These are phyloP conservation scores for Lichtheimia corymbifera DNA, from an alignment of 371 early-diverging fungal species.

Conservation along the genomic window DNA sequence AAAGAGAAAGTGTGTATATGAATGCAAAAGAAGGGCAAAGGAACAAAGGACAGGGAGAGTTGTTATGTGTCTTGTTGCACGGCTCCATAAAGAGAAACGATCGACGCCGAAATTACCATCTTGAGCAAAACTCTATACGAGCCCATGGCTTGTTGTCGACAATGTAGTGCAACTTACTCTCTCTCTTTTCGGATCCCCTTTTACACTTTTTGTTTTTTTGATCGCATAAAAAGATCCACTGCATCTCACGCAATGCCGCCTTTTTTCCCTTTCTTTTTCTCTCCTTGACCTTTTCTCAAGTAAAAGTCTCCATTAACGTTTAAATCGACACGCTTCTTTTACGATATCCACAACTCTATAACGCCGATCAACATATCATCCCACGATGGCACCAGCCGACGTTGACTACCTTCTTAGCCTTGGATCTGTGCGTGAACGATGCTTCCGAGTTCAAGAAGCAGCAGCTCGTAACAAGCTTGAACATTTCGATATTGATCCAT, in stretches of 20 bases:
- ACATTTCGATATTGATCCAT: constrained; percentile 75
- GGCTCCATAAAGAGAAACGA: constrained; percentile 2
- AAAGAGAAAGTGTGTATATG: too few relatives aligned
- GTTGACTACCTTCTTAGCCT: constrained; percentile 69
- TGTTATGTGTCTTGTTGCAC: not conserved
- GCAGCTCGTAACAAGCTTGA: constrained; percentile 55
- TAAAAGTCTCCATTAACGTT: not conserved
- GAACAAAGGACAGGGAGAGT: too few relatives aligned
- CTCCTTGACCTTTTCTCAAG: constrained; percentile 1
- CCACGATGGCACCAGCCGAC: constrained; percentile 21
- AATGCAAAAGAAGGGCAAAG: too few relatives aligned
- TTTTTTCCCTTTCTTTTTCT: not conserved
- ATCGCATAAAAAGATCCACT: too few relatives aligned
- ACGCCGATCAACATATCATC: not conserved
- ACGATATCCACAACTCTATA: too few relatives aligned
- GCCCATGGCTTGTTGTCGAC: constrained; percentile 1
- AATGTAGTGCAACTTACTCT: too few relatives aligned
- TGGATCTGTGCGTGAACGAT: constrained; percentile 76
- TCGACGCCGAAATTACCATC: constrained; percentile 1
- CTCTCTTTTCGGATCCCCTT: not conserved
- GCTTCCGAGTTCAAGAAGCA: constrained; percentile 65
- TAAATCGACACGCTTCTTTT: too few relatives aligned
- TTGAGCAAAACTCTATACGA: constrained; percentile 1
- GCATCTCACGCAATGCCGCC: not conserved
- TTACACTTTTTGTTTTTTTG: not conserved